These are phyloP conservation scores for Spathaspora girioi DNA, from an alignment of 805 yeast species.

Conservation along the genomic window DNA sequence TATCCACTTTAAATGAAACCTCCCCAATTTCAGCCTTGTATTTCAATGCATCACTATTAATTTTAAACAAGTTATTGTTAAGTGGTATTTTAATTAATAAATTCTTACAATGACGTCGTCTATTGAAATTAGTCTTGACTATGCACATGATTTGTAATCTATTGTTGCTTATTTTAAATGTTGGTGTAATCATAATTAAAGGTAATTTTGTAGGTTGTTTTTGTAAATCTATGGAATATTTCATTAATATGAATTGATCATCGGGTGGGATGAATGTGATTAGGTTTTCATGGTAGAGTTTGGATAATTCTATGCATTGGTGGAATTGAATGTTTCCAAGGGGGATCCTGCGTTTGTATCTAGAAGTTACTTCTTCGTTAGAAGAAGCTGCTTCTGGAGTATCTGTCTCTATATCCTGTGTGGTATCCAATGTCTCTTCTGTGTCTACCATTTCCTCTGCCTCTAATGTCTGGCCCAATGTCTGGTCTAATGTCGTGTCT, in stretches of 20 bases:
- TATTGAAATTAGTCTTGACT: conserved; percentile 31
- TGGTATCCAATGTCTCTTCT: conserved; percentile 1
- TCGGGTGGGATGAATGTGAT: conserved; percentile 88
- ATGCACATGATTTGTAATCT: conserved; percentile 34
- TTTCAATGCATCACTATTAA: conserved; percentile 41
- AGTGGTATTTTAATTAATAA: conserved; percentile 31
- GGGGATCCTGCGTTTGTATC: conserved; percentile 19
- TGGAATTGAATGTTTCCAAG: conserved; percentile 39
- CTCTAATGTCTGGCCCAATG: neutral
- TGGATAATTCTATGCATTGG: conserved; percentile 73
- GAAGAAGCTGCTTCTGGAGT: too few species aligned
- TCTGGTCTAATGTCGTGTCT: neutral
- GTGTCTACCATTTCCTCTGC: neutral
- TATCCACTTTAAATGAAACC: conserved; percentile 69
- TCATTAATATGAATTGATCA: conserved; percentile 35
- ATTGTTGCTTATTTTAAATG: conserved; percentile 21
- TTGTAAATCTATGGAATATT: conserved; percentile 40
- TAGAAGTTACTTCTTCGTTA: neutral
- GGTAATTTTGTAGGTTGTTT: conserved; percentile 37
- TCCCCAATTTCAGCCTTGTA: conserved; percentile 71
- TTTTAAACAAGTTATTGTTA: conserved; percentile 29
- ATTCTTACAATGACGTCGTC: conserved; percentile 29
- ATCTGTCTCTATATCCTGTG: too few species aligned
- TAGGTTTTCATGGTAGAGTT: conserved; percentile 62
- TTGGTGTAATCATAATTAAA: conserved; percentile 40